phyloP scores from a whole-genome alignment of 2,329 filamentous ascomycete genomes.

The Colletotrichum sansevieriae region DNA sequence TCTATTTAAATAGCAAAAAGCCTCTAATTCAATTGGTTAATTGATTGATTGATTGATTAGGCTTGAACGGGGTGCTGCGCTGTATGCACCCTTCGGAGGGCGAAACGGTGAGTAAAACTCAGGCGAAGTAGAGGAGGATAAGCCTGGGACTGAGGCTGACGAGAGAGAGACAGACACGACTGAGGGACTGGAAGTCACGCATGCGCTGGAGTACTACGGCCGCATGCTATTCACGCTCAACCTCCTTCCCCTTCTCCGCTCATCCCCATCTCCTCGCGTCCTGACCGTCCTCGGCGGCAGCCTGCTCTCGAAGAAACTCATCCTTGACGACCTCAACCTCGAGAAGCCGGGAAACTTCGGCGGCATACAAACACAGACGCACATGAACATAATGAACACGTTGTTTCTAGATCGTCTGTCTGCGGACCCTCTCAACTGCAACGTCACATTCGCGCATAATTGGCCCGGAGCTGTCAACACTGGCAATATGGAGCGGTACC shows the following conservation, averaged over 20 bases:
- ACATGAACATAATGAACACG: conserved; percentile 42
- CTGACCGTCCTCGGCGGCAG: conserved; percentile 46
- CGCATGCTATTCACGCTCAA: conserved; percentile 56
- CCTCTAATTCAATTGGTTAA: too few species aligned
- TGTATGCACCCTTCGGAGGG: conserved; percentile 56
- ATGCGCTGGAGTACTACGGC: conserved; percentile 57
- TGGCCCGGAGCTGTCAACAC: conserved; percentile 49
- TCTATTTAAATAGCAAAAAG: too few species aligned
- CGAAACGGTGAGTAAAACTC: conserved; percentile 42
- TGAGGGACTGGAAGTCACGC: conserved; percentile 58
- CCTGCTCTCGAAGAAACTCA: conserved; percentile 42
- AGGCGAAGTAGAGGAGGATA: background rate
- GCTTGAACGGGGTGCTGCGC: too few species aligned
- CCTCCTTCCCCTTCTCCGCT: conserved; percentile 56
- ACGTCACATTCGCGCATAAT: conserved; percentile 48
- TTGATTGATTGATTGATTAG: too few species aligned
- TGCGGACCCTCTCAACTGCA: conserved; percentile 29
- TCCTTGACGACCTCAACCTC: conserved; percentile 45
- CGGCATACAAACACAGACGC: conserved; percentile 43
- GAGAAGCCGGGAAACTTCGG: conserved; percentile 42
- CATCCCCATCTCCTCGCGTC: conserved; percentile 43
- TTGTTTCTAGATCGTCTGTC: conserved; percentile 46
- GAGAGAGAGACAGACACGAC: conserved; percentile 47
- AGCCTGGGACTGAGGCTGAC: background rate
- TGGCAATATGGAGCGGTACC: conserved; percentile 36